phyloP scores from a whole-genome alignment of 805 yeast species.

The Metschnikowia chrysomelidarum region DNA sequence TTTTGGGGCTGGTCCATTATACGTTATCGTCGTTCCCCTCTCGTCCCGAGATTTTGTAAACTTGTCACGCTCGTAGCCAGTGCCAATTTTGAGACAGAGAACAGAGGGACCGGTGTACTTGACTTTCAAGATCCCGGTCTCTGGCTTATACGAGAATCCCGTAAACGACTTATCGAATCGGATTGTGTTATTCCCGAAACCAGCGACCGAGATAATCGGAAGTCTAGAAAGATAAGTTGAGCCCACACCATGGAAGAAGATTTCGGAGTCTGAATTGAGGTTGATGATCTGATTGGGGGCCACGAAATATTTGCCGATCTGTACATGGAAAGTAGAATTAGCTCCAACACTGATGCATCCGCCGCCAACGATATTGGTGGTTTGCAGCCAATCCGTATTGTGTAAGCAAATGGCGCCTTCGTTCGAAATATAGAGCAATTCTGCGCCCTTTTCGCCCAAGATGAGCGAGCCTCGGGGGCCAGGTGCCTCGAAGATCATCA shows the following conservation, averaged over 20 bases:
- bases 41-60: background rate
- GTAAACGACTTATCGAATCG: slow-evolving; percentile 3
- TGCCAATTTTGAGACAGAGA: slow-evolving; percentile 7
- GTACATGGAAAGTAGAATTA: slow-evolving; percentile 3
- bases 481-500: slow-evolving; percentile 6
- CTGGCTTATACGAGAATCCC: slow-evolving; percentile 3
- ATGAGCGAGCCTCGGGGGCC: too few relatives aligned
- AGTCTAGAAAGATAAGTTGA: background rate
- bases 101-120: slow-evolving; percentile 1
- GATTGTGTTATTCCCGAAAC: slow-evolving; percentile 11
- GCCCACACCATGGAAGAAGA: slow-evolving; percentile 4
- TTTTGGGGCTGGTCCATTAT: too few relatives aligned
- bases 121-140: slow-evolving; percentile 10
- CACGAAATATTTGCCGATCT: background rate
- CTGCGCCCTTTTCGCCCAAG: background rate
- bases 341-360: slow-evolving; percentile 22
- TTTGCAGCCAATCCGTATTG: slow-evolving; percentile 22
- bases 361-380: slow-evolving; percentile 22
- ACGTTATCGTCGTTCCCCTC: background rate
- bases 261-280: slow-evolving; percentile 3
- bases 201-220: slow-evolving; percentile 8
- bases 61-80: slow-evolving; percentile 4
- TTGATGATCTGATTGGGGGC: slow-evolving; percentile 5
- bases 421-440: slow-evolving; percentile 19
- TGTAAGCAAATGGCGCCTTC: slow-evolving; percentile 29